phyloP scores from a whole-genome alignment of 2,329 filamentous ascomycete genomes.

The Ophiosphaerella korrae region DNA sequence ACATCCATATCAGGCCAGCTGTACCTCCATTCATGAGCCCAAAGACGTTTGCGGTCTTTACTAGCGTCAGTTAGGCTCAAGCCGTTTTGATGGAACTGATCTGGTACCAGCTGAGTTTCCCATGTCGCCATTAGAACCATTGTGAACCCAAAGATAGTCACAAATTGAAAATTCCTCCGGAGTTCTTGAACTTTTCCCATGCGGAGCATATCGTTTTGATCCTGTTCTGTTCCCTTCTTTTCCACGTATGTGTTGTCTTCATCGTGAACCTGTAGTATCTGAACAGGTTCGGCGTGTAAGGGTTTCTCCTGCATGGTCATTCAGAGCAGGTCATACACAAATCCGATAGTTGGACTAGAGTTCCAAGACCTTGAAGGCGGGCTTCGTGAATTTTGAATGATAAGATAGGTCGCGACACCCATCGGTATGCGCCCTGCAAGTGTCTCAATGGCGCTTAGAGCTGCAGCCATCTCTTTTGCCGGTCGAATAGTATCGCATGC shows the following conservation, averaged over 20 bases:
- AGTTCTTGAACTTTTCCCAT: constrained; percentile 13
- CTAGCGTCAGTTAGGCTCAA: background rate
- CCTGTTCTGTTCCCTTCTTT: constrained; percentile 2
- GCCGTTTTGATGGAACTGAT: background rate
- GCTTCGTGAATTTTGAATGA: too few relatives aligned
- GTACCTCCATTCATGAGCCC: constrained; percentile 11
- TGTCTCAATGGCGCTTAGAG: too few relatives aligned
- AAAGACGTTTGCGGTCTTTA: background rate
- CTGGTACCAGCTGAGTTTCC: constrained; percentile 5
- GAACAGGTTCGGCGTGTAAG: background rate
- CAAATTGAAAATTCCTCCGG: constrained; percentile 8
- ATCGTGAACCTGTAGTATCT: background rate
- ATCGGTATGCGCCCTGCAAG: too few relatives aligned
- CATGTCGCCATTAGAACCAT: constrained; percentile 8
- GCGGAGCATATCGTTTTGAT: constrained; percentile 10
- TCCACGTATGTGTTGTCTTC: background rate
- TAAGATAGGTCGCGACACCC: too few relatives aligned
- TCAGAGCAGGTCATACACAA: too few relatives aligned
- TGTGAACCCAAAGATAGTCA: constrained; percentile 12
- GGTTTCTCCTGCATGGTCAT: too few relatives aligned
- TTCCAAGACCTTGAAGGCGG: too few relatives aligned
- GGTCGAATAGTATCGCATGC: background rate
- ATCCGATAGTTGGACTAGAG: too few relatives aligned
- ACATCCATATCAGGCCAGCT: constrained; percentile 9
- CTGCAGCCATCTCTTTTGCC: background rate